These are phyloP conservation scores for Dothiorella sarmentorum DNA, from an alignment of 2,329 filamentous ascomycete genomes.

Conservation along the genomic window DNA sequence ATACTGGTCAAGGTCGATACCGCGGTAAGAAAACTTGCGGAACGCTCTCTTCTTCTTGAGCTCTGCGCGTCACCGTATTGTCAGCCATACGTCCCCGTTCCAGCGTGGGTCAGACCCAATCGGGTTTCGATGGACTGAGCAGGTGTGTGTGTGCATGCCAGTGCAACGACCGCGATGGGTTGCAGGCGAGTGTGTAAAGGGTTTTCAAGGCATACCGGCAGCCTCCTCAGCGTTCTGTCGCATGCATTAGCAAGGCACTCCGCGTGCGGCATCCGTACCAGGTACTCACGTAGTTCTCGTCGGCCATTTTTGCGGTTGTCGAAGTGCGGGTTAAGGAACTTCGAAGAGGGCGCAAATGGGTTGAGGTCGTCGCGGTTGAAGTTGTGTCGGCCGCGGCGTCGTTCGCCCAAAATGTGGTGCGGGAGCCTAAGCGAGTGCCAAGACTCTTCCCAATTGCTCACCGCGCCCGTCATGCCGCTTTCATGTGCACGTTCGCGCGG, in stretches of 20 bases:
- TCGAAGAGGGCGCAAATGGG: slow-evolving; percentile 28
- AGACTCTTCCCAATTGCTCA: slow-evolving; percentile 11
- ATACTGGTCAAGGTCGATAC: slow-evolving; percentile 99
- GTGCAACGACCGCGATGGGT: slow-evolving; percentile 11
- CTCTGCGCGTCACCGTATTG: slow-evolving; percentile 50
- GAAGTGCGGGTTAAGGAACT: slow-evolving; percentile 32
- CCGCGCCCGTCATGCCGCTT: neutral
- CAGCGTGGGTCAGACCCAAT: slow-evolving; percentile 19
- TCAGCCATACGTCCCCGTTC: slow-evolving; percentile 20
- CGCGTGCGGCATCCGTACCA: slow-evolving; percentile 12
- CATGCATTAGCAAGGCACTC: slow-evolving; percentile 25
- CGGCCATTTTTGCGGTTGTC: slow-evolving; percentile 71
- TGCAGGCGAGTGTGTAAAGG: slow-evolving; percentile 20
- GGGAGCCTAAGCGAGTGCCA: slow-evolving; percentile 18
- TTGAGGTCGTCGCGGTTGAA: slow-evolving; percentile 32
- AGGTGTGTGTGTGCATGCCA: slow-evolving; percentile 6
- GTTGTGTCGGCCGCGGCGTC: slow-evolving; percentile 25
- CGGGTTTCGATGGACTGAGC: slow-evolving; percentile 18
- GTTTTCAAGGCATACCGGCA: slow-evolving; percentile 58
- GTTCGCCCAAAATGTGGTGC: slow-evolving; percentile 15
- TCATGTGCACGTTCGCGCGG: neutral
- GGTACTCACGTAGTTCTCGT: slow-evolving; percentile 77
- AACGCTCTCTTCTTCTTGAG: slow-evolving; percentile 99
- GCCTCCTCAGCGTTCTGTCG: slow-evolving; percentile 90
- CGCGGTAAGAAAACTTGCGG: slow-evolving; percentile 99